Percentiles rank a stretch among this genome's conserved stretches.
phyloP scores from a whole-genome alignment of 2,329 filamentous ascomycete species.

The Aspergillus transmontanensis region DNA sequence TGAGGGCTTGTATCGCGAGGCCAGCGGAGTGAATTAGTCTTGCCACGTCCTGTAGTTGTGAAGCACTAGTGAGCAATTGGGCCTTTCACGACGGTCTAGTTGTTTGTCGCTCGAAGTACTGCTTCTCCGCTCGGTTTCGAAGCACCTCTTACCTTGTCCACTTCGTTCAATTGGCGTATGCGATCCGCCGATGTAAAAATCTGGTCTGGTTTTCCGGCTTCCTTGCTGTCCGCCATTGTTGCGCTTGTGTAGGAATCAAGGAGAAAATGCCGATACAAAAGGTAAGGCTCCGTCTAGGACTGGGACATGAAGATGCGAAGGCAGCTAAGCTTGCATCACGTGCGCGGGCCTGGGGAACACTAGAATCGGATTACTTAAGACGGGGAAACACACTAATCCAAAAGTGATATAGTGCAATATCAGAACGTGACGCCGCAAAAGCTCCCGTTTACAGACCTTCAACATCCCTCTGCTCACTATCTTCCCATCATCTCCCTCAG shows the following conservation, averaged over 20 bases:
- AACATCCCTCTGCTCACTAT: slow-evolving; percentile 9
- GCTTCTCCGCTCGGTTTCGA: not conserved
- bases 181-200: slow-evolving; percentile 74
- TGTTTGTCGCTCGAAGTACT: not conserved
- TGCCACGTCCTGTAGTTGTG: slow-evolving; percentile 49
- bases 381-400: not conserved
- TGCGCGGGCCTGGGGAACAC: slow-evolving; percentile 8
- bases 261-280: not conserved
- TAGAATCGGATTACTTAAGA: slow-evolving; percentile 4
- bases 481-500: not conserved
- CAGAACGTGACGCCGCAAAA: slow-evolving; percentile 23
- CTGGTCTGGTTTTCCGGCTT: slow-evolving; percentile 27
- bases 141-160: slow-evolving; percentile 63
- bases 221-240: slow-evolving; percentile 28
- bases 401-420: slow-evolving; percentile 22
- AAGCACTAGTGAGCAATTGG: slow-evolving; percentile 1
- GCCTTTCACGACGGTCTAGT: not conserved
- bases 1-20: slow-evolving; percentile 65
- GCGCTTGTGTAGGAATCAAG: not conserved
- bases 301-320: not conserved
- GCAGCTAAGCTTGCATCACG: slow-evolving; percentile 13
- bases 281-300: not conserved
- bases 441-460: slow-evolving; percentile 13
- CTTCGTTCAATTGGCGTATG: slow-evolving; percentile 76
- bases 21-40: slow-evolving; percentile 62